phyloP scores from a whole-genome alignment of 106 monocot species.

The Posidonia australis region DNA sequence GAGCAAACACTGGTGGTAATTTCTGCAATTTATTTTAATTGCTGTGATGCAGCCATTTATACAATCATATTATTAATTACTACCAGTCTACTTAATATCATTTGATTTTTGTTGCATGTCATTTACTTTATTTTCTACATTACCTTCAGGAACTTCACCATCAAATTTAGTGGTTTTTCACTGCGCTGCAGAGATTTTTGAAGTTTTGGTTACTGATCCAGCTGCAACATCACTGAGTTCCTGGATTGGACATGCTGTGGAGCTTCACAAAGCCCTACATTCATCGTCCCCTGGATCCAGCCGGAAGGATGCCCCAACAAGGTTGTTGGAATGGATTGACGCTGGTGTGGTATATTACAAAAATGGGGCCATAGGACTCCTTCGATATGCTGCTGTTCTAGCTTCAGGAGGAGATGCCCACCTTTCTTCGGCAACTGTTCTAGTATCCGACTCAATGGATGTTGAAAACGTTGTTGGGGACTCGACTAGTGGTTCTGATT shows the following conservation, averaged over 20 bases:
- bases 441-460: conserved; percentile 89
- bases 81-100: background rate
- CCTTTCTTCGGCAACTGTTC: conserved; percentile 58
- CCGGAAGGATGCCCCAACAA: conserved; percentile 88
- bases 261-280: conserved; percentile 88
- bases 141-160: conserved; percentile 39
- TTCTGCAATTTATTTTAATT: background rate
- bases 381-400: conserved; percentile 90
- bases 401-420: conserved; percentile 99
- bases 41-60: background rate
- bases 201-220: conserved; percentile 84
- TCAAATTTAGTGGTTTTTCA: conserved; percentile 73
- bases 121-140: background rate
- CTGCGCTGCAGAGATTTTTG: conserved; percentile 88
- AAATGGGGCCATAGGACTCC: conserved; percentile 83
- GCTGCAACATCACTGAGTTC: conserved; percentile 63
- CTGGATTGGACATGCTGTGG: conserved; percentile 86
- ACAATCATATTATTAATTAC: background rate
- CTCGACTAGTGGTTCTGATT: conserved; percentile 42
- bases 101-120: background rate
- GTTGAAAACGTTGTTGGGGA: conserved; percentile 83
- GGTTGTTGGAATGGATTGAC: conserved; percentile 96
- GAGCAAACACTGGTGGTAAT: conserved; percentile 33
- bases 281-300: conserved; percentile 85
- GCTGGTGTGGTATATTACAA: conserved; percentile 93